Conservation (phyloP, 208 protist species). For the Leishmania guyanensis region DNA sequence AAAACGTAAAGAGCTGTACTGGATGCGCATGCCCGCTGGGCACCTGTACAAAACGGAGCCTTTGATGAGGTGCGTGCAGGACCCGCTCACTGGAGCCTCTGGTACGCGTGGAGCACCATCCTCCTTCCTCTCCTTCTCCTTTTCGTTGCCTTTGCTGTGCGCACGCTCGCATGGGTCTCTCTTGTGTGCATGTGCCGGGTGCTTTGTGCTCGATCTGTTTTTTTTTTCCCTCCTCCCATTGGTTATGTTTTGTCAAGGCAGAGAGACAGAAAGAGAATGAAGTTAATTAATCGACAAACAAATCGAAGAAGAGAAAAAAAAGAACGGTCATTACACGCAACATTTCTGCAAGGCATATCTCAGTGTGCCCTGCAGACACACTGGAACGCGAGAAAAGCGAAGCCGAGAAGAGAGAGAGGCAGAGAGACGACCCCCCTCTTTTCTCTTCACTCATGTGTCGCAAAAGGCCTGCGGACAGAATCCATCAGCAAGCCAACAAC, state of each 20-base stretch:
- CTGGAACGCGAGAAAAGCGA: not conserved
- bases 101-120: not conserved
- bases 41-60: not conserved
- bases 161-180: not conserved
- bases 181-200: not conserved
- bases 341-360: not conserved
- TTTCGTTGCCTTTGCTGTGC: not conserved
- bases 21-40: not conserved
- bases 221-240: not conserved
- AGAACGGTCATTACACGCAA: not conserved
- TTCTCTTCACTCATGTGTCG: not conserved
- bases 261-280: not conserved
- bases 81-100: not conserved
- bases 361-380: not conserved
- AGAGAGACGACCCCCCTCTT: not conserved
- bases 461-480: not conserved
- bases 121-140: not conserved
- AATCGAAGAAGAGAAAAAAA: not conserved
- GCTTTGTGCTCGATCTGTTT: not conserved
- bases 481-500: not conserved
- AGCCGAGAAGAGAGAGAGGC: not conserved
- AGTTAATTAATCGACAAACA: not conserved
- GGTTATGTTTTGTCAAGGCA: not conserved
- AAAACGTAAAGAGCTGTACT: not conserved
- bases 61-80: not conserved